A percentile compares a stretch with the other conserved stretches of the same genome.
phyloP scores from a whole-genome alignment of 164 flowering plant species.

The Hamamelis virginiana region DNA sequence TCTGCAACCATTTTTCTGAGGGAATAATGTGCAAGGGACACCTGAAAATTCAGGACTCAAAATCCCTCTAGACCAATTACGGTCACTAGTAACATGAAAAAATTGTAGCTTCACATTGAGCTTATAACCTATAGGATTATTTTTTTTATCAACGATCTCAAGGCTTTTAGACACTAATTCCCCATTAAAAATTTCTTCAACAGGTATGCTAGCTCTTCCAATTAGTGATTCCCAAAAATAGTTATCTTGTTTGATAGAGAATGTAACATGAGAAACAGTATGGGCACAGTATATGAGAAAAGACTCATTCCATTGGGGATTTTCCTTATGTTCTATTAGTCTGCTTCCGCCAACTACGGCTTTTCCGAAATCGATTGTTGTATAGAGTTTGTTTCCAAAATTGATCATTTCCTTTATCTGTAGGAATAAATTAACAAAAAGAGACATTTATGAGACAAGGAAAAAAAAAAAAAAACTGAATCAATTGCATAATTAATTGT shows the following conservation, averaged over 20 bases:
- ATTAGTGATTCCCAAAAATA: conserved; percentile 61
- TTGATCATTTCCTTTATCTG: too few relatives aligned
- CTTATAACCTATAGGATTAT: conserved; percentile 43
- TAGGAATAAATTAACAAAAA: too few relatives aligned
- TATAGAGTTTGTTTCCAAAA: too few relatives aligned
- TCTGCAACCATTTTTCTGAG: conserved; percentile 57
- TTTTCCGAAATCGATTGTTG: too few relatives aligned
- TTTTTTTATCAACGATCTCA: conserved; percentile 37
- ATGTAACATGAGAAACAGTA: conserved; percentile 50
- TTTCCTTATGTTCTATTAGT: too few relatives aligned
- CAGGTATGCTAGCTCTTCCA: conserved; percentile 70
- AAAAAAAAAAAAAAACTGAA: too few relatives aligned
- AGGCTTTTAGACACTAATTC: conserved; percentile 60
- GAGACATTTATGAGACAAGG: too few relatives aligned
- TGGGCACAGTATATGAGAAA: conserved; percentile 80
- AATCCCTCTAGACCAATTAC: conserved; percentile 56
- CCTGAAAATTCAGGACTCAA: conserved; percentile 53
- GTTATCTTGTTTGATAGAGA: conserved; percentile 62
- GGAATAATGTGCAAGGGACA: conserved; percentile 71
- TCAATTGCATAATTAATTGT: too few relatives aligned
- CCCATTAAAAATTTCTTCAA: too few relatives aligned
- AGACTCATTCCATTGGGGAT: conserved; percentile 65
- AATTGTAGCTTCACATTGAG: conserved; percentile 62
- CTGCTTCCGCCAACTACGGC: too few relatives aligned
- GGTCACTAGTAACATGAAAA: conserved; percentile 39